phyloP scores from a whole-genome alignment of 1,284 basidiomycete species.

The Fistulina hepatica region DNA sequence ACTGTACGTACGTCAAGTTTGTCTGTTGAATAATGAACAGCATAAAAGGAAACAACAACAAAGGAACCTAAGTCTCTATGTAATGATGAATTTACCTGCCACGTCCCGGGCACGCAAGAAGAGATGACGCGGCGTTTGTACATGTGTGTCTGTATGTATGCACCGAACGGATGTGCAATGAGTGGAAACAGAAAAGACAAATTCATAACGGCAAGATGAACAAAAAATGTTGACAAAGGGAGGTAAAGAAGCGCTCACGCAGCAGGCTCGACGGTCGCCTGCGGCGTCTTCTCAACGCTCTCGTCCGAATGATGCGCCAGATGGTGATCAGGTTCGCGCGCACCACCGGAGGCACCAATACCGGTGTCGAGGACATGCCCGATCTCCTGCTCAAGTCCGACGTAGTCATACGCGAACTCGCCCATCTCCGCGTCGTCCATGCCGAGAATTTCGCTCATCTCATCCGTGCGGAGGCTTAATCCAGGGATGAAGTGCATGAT shows the following conservation, averaged over 20 bases:
- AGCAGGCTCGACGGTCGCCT: no score
- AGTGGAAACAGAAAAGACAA: no score
- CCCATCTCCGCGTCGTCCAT: conserved; percentile 93
- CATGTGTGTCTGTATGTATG: no score
- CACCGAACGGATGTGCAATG: no score
- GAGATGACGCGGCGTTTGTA: no score
- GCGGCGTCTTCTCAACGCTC: background rate
- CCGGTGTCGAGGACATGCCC: conserved; percentile 13
- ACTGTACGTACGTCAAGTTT: no score
- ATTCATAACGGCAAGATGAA: background rate
- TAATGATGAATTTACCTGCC: no score
- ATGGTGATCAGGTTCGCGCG: conserved; percentile 11
- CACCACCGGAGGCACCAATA: conserved; percentile 9
- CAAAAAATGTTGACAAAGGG: background rate
- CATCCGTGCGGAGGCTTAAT: conserved; percentile 65
- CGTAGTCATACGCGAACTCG: conserved; percentile 88
- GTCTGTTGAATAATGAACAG: no score
- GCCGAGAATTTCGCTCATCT: conserved; percentile 86
- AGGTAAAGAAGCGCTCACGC: background rate
- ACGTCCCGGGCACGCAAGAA: no score
- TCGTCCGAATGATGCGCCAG: background rate
- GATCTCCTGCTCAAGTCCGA: conserved; percentile 57
- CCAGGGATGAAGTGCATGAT: conserved; percentile 90
- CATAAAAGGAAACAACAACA: no score
- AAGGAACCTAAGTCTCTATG: no score